Conservation (phyloP, 2,329 filamentous ascomycete species). For the Arthrinium puccinioides region DNA sequence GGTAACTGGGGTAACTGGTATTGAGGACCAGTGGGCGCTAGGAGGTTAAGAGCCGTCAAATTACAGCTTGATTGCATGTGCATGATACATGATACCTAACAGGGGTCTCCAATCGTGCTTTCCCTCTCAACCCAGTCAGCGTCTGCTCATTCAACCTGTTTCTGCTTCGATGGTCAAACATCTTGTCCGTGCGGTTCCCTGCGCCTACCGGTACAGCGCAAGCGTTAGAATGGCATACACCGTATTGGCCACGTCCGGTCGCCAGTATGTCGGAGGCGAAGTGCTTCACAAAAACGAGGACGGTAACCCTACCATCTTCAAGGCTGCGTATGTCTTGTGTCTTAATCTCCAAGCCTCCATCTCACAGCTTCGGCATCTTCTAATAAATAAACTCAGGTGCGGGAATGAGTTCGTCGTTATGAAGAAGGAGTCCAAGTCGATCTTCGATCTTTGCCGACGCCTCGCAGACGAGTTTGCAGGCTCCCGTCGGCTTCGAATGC, state of each 20-base stretch:
- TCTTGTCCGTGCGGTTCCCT: slow-evolving; percentile 3
- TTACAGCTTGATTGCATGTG: too few relatives aligned
- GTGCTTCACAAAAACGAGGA: slow-evolving; percentile 21
- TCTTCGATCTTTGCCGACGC: slow-evolving; percentile 23
- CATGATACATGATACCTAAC: too few relatives aligned
- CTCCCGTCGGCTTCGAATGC: slow-evolving; percentile 25
- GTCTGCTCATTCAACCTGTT: not conserved
- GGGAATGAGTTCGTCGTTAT: slow-evolving; percentile 22
- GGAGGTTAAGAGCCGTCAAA: too few relatives aligned
- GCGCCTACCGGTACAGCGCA: slow-evolving; percentile 8
- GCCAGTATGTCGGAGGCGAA: slow-evolving; percentile 22
- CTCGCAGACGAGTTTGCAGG: slow-evolving; percentile 23
- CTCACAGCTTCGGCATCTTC: slow-evolving; percentile 5
- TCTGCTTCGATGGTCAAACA: slow-evolving; percentile 6
- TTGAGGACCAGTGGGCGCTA: too few relatives aligned
- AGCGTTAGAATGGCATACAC: slow-evolving; percentile 24
- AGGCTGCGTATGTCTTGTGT: slow-evolving; percentile 26
- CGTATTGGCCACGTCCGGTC: slow-evolving; percentile 26
- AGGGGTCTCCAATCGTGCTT: too few relatives aligned
- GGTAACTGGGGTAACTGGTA: too few relatives aligned
- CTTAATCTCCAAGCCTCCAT: slow-evolving; percentile 11
- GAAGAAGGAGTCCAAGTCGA: slow-evolving; percentile 21
- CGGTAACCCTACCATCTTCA: slow-evolving; percentile 18
- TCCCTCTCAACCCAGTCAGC: too few relatives aligned
- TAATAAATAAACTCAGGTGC: slow-evolving; percentile 18